Evolutionary conservation across 1,284 basidiomycete genomes (phyloP).

Genomic region (Rhodotorula sp.): DNA sequence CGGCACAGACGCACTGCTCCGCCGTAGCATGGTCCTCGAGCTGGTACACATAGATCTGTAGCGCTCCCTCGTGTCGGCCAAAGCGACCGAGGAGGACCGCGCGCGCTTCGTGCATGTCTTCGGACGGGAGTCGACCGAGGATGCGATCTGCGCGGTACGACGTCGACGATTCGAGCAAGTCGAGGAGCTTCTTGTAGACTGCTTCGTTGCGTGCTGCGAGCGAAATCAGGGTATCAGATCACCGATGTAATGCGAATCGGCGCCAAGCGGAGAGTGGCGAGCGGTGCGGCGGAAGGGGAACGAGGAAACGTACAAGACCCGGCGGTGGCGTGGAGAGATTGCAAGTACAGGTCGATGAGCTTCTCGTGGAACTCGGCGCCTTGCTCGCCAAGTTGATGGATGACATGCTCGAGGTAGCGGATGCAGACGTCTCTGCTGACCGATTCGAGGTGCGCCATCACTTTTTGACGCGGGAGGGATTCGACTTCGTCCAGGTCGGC

Average conservation of each 20-base stretch:
- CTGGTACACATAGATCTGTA: conserved; percentile 87
- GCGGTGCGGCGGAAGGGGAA: no score
- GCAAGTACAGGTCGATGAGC: conserved; percentile 79
- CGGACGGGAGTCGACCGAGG: conserved; percentile 67
- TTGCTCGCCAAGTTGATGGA: conserved; percentile 69
- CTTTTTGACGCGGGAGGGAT: conserved; percentile 66
- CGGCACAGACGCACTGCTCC: conserved; percentile 66
- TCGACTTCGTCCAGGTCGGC: conserved; percentile 80
- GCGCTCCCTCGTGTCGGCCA: conserved; percentile 85
- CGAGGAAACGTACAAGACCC: conserved; percentile 53
- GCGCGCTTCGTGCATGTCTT: conserved; percentile 74
- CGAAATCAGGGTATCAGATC: no score
- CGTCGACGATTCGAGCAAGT: conserved; percentile 70
- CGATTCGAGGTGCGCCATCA: conserved; percentile 68
- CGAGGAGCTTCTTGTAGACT: conserved; percentile 68
- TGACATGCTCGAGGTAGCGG: conserved; percentile 83
- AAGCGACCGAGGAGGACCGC: conserved; percentile 86
- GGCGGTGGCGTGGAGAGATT: conserved; percentile 57
- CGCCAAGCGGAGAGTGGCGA: no score
- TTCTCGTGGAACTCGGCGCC: conserved; percentile 77
- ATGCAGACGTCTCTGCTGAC: conserved; percentile 64
- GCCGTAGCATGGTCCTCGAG: conserved; percentile 79
- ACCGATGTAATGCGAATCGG: no score
- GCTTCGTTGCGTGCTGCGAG: conserved; percentile 49
- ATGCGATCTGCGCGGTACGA: conserved; percentile 76